A percentile compares a stretch with the other conserved stretches of the same genome.
Evolutionary conservation across 176 grass and related monocot genomes (phyloP).

Genomic region (Luzula sylvatica): DNA sequence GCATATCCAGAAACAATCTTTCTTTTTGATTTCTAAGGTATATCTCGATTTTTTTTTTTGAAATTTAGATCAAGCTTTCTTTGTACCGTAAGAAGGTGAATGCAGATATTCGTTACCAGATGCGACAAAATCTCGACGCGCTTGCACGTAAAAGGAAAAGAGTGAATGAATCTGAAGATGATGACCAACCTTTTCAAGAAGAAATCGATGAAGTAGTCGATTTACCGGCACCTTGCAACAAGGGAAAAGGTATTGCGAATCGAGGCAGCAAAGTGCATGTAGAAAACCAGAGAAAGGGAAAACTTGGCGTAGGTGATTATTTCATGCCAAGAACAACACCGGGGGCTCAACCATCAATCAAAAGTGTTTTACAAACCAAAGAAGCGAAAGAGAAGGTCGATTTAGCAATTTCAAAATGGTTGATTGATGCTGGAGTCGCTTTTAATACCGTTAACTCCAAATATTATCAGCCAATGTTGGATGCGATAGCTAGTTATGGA

Average conservation of each 20-base stretch:
- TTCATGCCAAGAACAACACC: too few relatives aligned
- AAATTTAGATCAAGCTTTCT: too few relatives aligned
- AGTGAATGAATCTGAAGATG: too few relatives aligned
- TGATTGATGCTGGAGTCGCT: too few relatives aligned
- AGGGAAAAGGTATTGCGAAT: too few relatives aligned
- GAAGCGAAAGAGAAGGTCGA: neutral
- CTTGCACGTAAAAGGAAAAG: neutral
- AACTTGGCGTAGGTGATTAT: neutral
- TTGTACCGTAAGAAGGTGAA: neutral
- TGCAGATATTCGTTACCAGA: neutral
- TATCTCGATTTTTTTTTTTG: too few relatives aligned
- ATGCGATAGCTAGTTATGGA: neutral
- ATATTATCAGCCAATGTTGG: too few relatives aligned
- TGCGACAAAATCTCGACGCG: neutral
- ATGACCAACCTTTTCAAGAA: neutral
- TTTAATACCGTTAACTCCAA: too few relatives aligned
- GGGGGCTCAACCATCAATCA: neutral
- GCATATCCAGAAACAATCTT: too few relatives aligned
- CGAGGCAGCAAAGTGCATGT: neutral
- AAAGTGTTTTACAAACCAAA: neutral
- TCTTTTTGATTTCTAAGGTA: too few relatives aligned
- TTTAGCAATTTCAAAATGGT: too few relatives aligned
- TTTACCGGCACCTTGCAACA: too few relatives aligned
- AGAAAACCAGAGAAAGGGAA: neutral
- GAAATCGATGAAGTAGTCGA: neutral